A percentile compares a stretch with the other conserved stretches of the same genome.
phyloP scores from a whole-genome alignment of 495 filamentous ascomycete species.

The Penicillium steckii region DNA sequence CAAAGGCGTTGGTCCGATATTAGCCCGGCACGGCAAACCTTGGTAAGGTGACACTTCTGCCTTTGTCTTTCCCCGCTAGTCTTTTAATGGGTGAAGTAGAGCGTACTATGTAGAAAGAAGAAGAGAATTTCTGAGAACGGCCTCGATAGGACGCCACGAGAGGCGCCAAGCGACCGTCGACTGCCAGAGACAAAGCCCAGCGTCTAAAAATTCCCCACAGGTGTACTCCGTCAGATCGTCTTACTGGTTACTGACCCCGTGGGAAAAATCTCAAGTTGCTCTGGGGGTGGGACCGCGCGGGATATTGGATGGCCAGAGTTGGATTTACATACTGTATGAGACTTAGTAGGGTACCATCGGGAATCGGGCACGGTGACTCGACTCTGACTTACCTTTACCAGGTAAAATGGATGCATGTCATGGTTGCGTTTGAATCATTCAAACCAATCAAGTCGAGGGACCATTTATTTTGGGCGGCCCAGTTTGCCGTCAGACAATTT shows the following conservation, averaged over 20 bases:
- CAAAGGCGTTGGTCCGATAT: conserved; percentile 8
- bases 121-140: background rate
- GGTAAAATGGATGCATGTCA: background rate
- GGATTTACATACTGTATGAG: too few relatives aligned
- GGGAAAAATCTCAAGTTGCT: background rate
- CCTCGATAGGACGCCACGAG: conserved; percentile 10
- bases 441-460: conserved; percentile 1
- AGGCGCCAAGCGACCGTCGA: conserved; percentile 3
- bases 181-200: background rate
- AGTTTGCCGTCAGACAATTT: background rate
- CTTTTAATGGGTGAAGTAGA: background rate
- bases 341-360: background rate
- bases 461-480: conserved; percentile 2
- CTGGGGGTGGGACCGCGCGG: conserved; percentile 2
- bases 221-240: background rate
- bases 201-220: background rate
- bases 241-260: background rate
- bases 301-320: background rate
- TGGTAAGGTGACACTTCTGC: background rate
- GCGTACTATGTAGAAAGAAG: background rate
- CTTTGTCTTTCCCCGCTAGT: background rate
- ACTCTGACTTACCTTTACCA: background rate
- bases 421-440: background rate
- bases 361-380: background rate
- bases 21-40: conserved; percentile 12